phyloP scores from a whole-genome alignment of 805 yeast genomes.

The Zygosaccharomyces bisporus region DNA sequence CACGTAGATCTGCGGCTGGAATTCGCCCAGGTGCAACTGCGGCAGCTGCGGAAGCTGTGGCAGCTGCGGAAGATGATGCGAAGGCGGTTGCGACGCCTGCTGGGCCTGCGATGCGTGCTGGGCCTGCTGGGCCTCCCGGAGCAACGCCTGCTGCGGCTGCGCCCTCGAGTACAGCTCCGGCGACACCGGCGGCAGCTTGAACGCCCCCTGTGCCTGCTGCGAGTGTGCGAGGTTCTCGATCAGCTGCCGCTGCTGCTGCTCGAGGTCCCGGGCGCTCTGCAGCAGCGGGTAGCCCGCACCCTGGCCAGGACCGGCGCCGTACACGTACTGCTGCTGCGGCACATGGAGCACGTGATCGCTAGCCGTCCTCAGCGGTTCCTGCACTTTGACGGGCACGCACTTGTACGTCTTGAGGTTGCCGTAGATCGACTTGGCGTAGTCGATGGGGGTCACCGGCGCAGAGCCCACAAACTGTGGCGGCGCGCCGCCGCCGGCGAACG shows the following conservation, averaged over 20 bases:
- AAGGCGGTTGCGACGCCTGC: not conserved
- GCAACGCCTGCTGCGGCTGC: not conserved
- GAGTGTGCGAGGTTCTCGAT: conserved; percentile 20
- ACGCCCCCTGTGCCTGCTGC: conserved; percentile 7
- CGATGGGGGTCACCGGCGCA: conserved; percentile 28
- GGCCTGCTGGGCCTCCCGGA: too few species aligned
- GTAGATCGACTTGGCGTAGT: conserved; percentile 32
- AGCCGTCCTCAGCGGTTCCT: conserved; percentile 14
- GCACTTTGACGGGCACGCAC: conserved; percentile 31
- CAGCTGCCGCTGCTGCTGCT: conserved; percentile 27
- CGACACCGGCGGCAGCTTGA: conserved; percentile 15
- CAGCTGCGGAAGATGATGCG: conserved; percentile 77
- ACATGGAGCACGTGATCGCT: not conserved
- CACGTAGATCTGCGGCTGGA: conserved; percentile 14
- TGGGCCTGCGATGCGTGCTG: conserved; percentile 6
- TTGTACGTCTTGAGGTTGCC: conserved; percentile 29
- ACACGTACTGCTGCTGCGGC: conserved; percentile 5
- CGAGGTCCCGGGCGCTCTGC: conserved; percentile 24
- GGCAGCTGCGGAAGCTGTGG: conserved; percentile 89
- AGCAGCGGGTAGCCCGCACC: conserved; percentile 12
- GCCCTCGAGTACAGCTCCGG: conserved; percentile 11
- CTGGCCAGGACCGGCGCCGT: conserved; percentile 1
- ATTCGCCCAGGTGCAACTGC: conserved; percentile 25
- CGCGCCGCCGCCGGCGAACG: conserved; percentile 1
- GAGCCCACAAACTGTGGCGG: conserved; percentile 4